These are phyloP conservation scores for Solanum hybrid DNA, from an alignment of 305 asterid genomes.

Conservation along the genomic window DNA sequence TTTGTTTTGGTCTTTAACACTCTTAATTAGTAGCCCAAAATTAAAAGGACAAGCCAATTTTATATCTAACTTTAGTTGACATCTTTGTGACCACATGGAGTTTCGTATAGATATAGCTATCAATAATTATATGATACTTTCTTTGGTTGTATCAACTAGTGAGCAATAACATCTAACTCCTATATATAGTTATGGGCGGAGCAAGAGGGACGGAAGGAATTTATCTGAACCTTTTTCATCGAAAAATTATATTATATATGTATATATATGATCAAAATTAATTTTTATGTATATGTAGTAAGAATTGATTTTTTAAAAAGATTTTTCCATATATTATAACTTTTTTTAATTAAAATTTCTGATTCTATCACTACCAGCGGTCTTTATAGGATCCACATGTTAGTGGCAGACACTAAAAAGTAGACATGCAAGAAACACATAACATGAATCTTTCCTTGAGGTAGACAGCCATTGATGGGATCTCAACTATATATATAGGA, in stretches of 20 bases:
- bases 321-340: background rate
- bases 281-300: background rate
- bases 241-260: background rate
- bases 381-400: background rate
- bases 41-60: background rate
- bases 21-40: background rate
- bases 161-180: background rate
- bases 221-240: background rate
- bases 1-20: background rate
- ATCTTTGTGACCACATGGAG: background rate
- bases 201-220: background rate
- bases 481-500: background rate
- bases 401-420: background rate
- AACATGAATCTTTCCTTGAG: background rate
- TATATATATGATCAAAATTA: background rate
- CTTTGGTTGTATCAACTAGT: background rate
- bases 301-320: background rate
- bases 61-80: background rate
- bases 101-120: background rate
- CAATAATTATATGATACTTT: background rate
- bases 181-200: background rate
- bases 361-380: fast-evolving
- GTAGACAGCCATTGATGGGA: background rate
- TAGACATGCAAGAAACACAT: background rate
- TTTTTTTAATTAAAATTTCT: background rate